Base-by-base conservation (phyloP, 768 basidiomycete genomes). In the Serendipita sp. region DNA sequence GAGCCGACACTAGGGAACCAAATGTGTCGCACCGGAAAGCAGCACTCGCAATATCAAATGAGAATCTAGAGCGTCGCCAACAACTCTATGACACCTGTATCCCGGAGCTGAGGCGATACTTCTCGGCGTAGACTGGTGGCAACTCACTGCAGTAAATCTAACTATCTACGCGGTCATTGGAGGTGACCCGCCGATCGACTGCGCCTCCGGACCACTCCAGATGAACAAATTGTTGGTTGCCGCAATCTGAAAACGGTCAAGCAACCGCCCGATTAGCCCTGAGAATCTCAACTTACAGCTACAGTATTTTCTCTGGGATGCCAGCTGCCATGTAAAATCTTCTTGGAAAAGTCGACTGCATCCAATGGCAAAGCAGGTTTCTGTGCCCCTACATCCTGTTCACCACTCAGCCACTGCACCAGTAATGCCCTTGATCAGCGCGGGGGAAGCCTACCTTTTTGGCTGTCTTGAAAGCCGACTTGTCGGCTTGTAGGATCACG, bases 221-320 rank as follows among this genome's bases (percentile, higher is more conserved):
- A 89, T 76, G 81, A 87, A 94, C 75, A 96, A 76, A 75, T 96
- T 96, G 80, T 96, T 96, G 70, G 93, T 97, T 46, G 93, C 93
- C 62, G 93, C 93, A 72, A 97, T 94, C 91, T 94, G 69, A 11
- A 66, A 40, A 62, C 50, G 66, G 27, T 48, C 18, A 3, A 68
- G 31, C 34, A 43, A 33, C 13, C 40, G 43, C 66, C 27, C 27
- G 48, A 53, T 13, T 33, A 60, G 63, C n/a, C 15, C 44, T 34
- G 23, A 33, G 53, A 27, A 31, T 29, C 45, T 44, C 8, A 34
- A 80, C 89, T 71, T 70, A 94, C 92, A 70, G 94, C 94, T 72
- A 99, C 97, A 52, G 95, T 98, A 75, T 94, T 92, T 79, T 99
- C 96, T 73, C 84, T 79, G 53, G 96, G 96, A 80, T 99, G 96